phyloP scores from a whole-genome alignment of 345 rosid species.

The Dimocarpus longan region DNA sequence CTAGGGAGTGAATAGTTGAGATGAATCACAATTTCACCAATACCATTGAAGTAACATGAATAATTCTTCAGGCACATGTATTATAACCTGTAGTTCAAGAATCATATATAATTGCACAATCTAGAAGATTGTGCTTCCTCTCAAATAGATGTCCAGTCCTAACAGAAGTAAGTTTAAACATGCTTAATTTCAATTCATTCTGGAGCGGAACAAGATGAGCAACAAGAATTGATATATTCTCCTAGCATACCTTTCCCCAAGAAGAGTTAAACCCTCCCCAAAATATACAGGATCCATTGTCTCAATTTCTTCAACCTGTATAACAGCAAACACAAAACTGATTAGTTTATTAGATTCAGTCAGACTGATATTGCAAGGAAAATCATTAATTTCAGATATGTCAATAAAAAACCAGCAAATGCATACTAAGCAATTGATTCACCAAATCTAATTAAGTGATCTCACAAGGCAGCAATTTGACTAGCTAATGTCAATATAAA shows the following conservation, averaged over 20 bases:
- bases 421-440: background rate
- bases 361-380: background rate
- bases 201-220: background rate
- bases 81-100: background rate
- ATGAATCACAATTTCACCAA: background rate
- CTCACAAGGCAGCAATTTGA: background rate
- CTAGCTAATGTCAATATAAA: background rate
- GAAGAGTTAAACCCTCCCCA: conserved; percentile 94
- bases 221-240: conserved; percentile 7
- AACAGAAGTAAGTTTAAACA: background rate
- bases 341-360: conserved; percentile 1
- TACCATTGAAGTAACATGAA: background rate
- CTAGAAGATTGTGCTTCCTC: background rate
- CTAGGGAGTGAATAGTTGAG: background rate
- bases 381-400: background rate
- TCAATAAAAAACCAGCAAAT: background rate
- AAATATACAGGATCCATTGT: conserved; percentile 58
- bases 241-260: conserved; percentile 63
- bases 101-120: background rate
- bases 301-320: conserved; percentile 61
- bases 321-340: background rate
- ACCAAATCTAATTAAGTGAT: background rate
- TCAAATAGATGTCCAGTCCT: background rate
- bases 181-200: background rate
- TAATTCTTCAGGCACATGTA: background rate